Conservation (phyloP, 495 filamentous ascomycete genomes). For the Peziza echinospora region DNA sequence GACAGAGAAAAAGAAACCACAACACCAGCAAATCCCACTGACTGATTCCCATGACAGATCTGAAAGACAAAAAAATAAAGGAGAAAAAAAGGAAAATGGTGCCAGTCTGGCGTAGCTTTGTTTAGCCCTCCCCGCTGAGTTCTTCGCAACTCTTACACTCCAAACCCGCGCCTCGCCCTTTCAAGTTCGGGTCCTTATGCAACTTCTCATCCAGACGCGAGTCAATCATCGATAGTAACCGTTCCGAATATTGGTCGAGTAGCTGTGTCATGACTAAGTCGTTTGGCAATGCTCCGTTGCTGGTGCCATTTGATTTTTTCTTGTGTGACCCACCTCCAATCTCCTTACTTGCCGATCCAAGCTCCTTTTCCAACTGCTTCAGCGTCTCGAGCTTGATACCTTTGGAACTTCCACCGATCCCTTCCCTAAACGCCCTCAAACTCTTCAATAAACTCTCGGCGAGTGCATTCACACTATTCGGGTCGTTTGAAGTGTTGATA, state of each 20-base stretch:
- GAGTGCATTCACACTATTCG: conserved; percentile 8
- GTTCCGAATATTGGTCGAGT: conserved; percentile 51
- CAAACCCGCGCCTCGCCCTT: background rate
- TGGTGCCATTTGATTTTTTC: conserved; percentile 23
- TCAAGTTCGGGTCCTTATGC: background rate
- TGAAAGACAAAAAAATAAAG: too few relatives aligned
- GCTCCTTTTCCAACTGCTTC: conserved; percentile 57
- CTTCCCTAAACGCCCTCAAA: conserved; percentile 64
- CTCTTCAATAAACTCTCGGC: conserved; percentile 17
- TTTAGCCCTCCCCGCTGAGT: background rate
- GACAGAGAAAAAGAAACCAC: background rate
- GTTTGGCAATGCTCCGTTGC: conserved; percentile 22
- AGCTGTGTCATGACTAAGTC: conserved; percentile 35
- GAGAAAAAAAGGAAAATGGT: too few relatives aligned
- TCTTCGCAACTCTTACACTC: background rate
- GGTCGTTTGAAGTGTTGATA: conserved; percentile 2
- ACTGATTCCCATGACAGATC: too few relatives aligned
- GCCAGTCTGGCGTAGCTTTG: too few relatives aligned
- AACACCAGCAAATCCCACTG: too few relatives aligned
- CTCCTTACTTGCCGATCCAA: conserved; percentile 50
- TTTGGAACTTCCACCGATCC: conserved; percentile 35
- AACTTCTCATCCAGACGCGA: conserved; percentile 31
- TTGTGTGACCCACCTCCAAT: conserved; percentile 36
- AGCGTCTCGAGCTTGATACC: conserved; percentile 42
- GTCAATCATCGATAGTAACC: conserved; percentile 45